Base-by-base conservation (phyloP, 306 rosid species). In the Cicer bijugum region DNA sequence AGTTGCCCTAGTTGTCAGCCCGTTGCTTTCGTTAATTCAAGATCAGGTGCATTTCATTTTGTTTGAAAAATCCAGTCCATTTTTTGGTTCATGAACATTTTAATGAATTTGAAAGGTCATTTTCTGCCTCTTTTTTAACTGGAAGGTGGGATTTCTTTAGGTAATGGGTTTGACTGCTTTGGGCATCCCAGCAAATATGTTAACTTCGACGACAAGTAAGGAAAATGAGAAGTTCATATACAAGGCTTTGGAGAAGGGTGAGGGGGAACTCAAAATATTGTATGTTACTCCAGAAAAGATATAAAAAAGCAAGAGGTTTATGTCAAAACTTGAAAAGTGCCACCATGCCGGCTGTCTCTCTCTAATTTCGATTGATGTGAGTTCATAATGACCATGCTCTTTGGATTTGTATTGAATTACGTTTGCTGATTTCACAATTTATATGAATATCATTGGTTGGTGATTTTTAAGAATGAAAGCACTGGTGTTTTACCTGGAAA, bases 241-340 rank as follows among this genome's bases (percentile, higher is more conserved):
- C 84, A 93, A 87, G 84, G 85, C 89, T 62, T 85, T 93, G 55
- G 98, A 93, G 77, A 93, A 91, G 86, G 98, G 96, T 7, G 98
- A 93, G 69, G 98, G 88, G 68, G 82, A 84, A 55, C 85, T 91
- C 80, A 93, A 91, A 82, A 74, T 89, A 76, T 75, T 91, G 77
- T 91, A 93, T 61, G 98, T 93, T 66, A 93, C 96, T 10, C 98
- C 98, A 62, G 98, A 93, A 84, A 93, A 93, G 86, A 89, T 93
- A 82, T 93, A 97, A 65, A 93, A 93, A 88, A 93, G 98, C 90
- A 93, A 93, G 87, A 93, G 97, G 76, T 93, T 93, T 80, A 89
- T 91, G 98, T 93, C 98, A 84, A 93, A 93, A 82, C 97, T 91
- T 78, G 98, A 93, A 76, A 93, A 93, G 80, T 93, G 98, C 72